Conservation (phyloP, 495 filamentous ascomycete species). For the Margaritispora aquatica region DNA sequence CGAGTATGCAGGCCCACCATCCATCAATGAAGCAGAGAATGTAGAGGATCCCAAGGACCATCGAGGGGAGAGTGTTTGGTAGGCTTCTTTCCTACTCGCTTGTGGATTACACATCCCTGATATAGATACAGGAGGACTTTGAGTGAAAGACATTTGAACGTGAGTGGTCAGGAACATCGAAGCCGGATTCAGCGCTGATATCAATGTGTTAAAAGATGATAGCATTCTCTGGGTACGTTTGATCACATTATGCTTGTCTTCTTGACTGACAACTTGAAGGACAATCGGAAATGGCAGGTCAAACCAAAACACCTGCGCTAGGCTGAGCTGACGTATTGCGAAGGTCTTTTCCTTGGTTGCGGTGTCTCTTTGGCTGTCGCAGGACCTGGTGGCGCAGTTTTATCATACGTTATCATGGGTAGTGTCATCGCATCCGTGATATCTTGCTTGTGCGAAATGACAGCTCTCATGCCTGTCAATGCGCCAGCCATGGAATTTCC, state of each 20-base stretch:
- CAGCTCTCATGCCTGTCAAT: conserved; percentile 43
- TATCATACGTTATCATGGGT: conserved; percentile 36
- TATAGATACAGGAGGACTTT: conserved; percentile 27
- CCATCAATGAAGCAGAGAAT: conserved; percentile 24
- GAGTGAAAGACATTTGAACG: conserved; percentile 33
- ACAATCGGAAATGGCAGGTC: conserved; percentile 30
- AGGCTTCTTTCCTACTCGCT: not conserved
- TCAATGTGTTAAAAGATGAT: conserved; percentile 25
- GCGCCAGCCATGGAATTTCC: conserved; percentile 45
- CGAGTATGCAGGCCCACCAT: conserved; percentile 3
- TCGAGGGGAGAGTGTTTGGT: conserved; percentile 30
- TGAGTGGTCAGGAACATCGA: conserved; percentile 7
- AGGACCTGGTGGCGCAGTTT: conserved; percentile 32
- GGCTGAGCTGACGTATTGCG: too few species aligned
- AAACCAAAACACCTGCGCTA: not conserved
- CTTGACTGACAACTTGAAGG: not conserved
- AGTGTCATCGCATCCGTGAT: conserved; percentile 46
- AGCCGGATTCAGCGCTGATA: not conserved
- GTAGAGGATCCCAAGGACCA: conserved; percentile 25
- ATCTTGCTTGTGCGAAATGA: conserved; percentile 46
- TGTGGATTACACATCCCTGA: not conserved
- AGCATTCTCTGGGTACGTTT: conserved; percentile 32
- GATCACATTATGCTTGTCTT: not conserved
- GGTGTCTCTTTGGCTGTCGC: conserved; percentile 30
- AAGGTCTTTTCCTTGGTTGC: conserved; percentile 33